Base-by-base conservation (phyloP, 2,329 filamentous ascomycete genomes). In the Aspergillus amoenus region DNA sequence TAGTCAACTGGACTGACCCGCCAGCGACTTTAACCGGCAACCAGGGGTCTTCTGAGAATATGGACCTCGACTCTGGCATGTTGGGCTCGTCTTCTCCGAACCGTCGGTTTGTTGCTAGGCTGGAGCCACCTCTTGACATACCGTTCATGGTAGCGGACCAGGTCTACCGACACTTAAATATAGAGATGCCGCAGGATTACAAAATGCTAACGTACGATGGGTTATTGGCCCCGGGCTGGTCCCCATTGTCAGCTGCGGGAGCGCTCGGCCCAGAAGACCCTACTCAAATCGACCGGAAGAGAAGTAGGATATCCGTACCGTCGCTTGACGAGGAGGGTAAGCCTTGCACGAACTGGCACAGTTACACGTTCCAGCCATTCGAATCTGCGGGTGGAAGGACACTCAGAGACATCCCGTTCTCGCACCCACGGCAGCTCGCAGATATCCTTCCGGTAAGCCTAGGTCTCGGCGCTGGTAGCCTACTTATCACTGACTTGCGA, bases 351-450 rank as follows among this genome's bases (percentile, higher is more conserved):
- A 72, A 73, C 51, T 64, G 66, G n/a, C 76, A 79, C 55, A 71
- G 69, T 52, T 79, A 78, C 58, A 74, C 71, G 1, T 76, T 79
- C 50, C 74, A 78, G 45, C 66, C 73, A 0, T 75, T 77, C 55
- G 75, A 77, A 53, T 69, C 73, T 39, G 70, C 73, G 41, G 68
- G 73, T 15, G 74, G 75, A 22, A 70, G 73, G 37, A 76, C 72
- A 15, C 69, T 79, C 39, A 71, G 65, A 52, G 73, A 78, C 21
- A 66, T 79, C 21, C 74, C 73, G 3, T 79, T 79, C 51, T 75
- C 72, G 11, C 77, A 79, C 64, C 77, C 77, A 15, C 73, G 75
- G 39, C 77, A 79, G 63, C 64, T 79, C 41, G 72, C 75, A 30
- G 73, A 76, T 48, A 71, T 76, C 32, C 63, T 79, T 56, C 77